These are phyloP conservation scores for Amoebophrya sp. DNA, from an alignment of 169 alveolate genomes.

Conservation along the genomic window DNA sequence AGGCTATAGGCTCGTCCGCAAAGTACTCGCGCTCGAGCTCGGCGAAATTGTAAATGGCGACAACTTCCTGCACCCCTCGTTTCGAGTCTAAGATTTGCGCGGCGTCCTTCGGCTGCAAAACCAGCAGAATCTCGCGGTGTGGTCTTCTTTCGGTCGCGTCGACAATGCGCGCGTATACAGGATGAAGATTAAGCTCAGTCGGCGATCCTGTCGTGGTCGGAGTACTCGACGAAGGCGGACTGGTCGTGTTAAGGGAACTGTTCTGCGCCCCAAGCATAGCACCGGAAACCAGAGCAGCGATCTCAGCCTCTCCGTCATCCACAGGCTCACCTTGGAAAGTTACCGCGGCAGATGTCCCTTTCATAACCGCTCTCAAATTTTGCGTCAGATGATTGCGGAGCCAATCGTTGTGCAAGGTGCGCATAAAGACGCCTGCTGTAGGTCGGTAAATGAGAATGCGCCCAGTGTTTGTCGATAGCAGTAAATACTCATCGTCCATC, in stretches of 20 bases:
- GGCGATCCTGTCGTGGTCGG: background rate
- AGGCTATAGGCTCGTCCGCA: background rate
- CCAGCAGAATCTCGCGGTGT: background rate
- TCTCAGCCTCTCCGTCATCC: no score
- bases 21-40: background rate
- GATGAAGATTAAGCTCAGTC: background rate
- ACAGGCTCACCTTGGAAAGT: no score
- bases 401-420: constrained; percentile 1
- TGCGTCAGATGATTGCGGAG: background rate
- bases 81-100: background rate
- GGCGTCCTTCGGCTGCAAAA: background rate
- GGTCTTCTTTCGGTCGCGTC: background rate
- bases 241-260: background rate
- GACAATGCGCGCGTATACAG: background rate
- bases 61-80: constrained; percentile 6
- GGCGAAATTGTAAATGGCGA: background rate
- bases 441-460: background rate
- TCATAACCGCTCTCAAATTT: no score
- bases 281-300: no score
- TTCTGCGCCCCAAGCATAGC: no score
- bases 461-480: background rate
- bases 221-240: background rate
- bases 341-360: no score
- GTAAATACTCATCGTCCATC: background rate
- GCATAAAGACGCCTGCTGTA: background rate